Evolutionary conservation across 805 yeast species (phyloP), one percentile per base, ranked within the genome.

Genomic region (Kluyveromyces aestuarii): DNA sequence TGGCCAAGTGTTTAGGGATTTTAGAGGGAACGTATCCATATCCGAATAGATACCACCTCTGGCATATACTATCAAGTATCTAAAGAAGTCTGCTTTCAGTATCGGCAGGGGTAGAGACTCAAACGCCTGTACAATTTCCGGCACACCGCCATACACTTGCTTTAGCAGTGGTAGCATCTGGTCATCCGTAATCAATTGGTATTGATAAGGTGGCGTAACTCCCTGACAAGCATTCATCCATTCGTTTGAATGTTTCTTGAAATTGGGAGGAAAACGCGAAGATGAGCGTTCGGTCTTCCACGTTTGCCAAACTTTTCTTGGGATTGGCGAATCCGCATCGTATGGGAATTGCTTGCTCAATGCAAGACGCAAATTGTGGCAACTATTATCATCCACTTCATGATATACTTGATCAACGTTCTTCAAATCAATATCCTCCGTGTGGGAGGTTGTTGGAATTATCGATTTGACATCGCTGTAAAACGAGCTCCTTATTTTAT

Each of bases 11-110:
- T 76, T 75, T 11, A 89, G 71, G 0, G 91, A 82, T 65, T 87
- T 84, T 49, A 93, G 68, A 25, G 82, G 76, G 38, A 72, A 63
- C 0, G 99, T 93, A 64, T 93, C 99, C 52, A 91, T 82, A 61
- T 93, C 99, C 2, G 95, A 77, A 62, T 91, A 91, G 1, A 87
- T 81, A 0, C 99, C 99, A 10, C 99, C 99, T 45, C 93, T 72
- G 8, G 97, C 96, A 61, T 76, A 84, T 19, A 93, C 69, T 17
- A 93, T 80, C 58, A 93, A 71, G 66, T 93, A 93, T 52, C 98
- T 72, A 72, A 93, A 88, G 62, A 91, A 91, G 67, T 93, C 99
- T 0, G 97, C 98, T 62, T 85, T 85, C 50, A 93, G 69, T 49
- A 93, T 90, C 37, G 76, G 75, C 58, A 79, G 81, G 1, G 99